phyloP scores from a whole-genome alignment of 2,329 filamentous ascomycete genomes.

The Furcasterigmium sp. region DNA sequence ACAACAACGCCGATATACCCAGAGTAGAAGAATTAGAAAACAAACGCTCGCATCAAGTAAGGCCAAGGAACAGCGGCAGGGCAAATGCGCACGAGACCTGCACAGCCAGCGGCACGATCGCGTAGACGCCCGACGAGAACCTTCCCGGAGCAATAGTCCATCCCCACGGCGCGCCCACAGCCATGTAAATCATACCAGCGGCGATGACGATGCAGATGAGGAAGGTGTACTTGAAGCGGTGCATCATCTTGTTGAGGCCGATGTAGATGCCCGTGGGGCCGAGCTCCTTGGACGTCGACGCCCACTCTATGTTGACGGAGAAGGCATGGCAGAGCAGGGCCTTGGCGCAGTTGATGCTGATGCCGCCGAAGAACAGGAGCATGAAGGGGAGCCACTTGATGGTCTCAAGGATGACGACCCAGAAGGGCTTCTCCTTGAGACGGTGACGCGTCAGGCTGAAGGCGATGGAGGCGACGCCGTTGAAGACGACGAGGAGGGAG shows the following conservation, averaged over 20 bases:
- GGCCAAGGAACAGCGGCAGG: slow-evolving; percentile 18
- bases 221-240: slow-evolving; percentile 46
- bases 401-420: slow-evolving; percentile 45
- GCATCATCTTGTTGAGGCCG: slow-evolving; percentile 49
- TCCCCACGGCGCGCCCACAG: slow-evolving; percentile 7
- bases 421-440: slow-evolving; percentile 45
- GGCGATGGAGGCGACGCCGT: slow-evolving; percentile 52
- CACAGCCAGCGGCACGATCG: slow-evolving; percentile 18
- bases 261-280: slow-evolving; percentile 51
- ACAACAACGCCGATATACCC: no score
- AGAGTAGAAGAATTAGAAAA: no score
- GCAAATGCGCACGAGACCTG: slow-evolving; percentile 17
- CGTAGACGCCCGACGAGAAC: slow-evolving; percentile 18
- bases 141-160: slow-evolving; percentile 18
- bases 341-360: slow-evolving; percentile 34
- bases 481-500: slow-evolving; percentile 60
- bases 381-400: slow-evolving; percentile 58
- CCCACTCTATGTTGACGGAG: slow-evolving; percentile 41
- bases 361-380: slow-evolving; percentile 36
- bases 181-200: slow-evolving; percentile 38
- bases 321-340: slow-evolving; percentile 37
- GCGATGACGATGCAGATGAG: slow-evolving; percentile 39
- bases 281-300: slow-evolving; percentile 54
- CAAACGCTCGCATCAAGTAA: slow-evolving; percentile 11
- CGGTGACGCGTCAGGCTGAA: slow-evolving; percentile 61